These are phyloP conservation scores for Alternaria consortialis DNA, from an alignment of 2,329 filamentous ascomycete species.

Conservation along the genomic window DNA sequence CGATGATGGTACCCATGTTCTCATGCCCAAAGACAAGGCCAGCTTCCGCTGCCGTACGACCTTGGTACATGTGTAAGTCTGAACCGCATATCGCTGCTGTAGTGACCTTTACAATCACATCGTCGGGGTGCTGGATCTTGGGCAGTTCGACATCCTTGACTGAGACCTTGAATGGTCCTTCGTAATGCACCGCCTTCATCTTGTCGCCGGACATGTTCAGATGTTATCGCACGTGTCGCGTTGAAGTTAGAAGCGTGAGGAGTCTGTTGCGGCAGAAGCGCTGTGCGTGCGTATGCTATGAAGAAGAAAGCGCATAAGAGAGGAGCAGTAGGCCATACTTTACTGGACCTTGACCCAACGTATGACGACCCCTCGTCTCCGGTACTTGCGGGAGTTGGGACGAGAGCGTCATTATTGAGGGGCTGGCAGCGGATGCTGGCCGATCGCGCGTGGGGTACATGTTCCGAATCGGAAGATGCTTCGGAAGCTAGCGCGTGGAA, in stretches of 20 bases:
- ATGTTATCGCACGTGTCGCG: neutral
- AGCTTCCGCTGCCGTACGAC: conserved; percentile 68
- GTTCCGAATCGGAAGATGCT: conserved; percentile 10
- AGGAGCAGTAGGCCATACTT: neutral
- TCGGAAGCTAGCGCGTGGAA: conserved; percentile 6
- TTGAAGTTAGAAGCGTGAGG: neutral
- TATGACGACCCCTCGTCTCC: conserved; percentile 9
- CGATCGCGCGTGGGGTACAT: conserved; percentile 10
- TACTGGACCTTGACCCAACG: neutral
- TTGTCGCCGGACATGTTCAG: conserved; percentile 35
- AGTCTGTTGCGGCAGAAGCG: neutral
- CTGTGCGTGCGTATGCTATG: neutral
- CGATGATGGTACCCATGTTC: conserved; percentile 67
- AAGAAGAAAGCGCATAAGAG: neutral
- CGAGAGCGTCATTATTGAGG: conserved; percentile 14
- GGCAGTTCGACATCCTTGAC: conserved; percentile 68
- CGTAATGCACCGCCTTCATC: conserved; percentile 72
- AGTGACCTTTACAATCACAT: conserved; percentile 71
- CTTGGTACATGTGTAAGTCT: conserved; percentile 69
- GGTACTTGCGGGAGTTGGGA: conserved; percentile 1
- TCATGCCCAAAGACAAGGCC: conserved; percentile 71
- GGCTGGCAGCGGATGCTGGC: conserved; percentile 3
- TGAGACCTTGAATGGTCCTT: conserved; percentile 69
- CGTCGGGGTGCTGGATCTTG: conserved; percentile 69
- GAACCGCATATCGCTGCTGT: conserved; percentile 68